Evolutionary conservation across 176 grass and related monocot genomes (phyloP), one percentile per base, ranked within the genome.

Genomic region (Themeda triandra): DNA sequence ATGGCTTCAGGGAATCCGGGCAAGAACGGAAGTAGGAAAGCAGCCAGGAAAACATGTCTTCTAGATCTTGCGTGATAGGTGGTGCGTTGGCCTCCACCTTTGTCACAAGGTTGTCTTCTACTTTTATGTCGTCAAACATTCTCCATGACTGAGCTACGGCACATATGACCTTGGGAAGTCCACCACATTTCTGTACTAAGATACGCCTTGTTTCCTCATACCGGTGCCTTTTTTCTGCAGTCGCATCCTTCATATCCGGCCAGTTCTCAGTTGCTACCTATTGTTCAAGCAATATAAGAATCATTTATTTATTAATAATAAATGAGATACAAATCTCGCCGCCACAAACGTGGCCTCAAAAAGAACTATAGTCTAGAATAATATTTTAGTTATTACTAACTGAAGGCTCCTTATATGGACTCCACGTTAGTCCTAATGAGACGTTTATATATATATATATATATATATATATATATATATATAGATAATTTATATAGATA

Each of bases 1-100:
- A 92, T 0, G 86, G 87, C 23, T 92, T 89, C 0, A 87, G 70
- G 39, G 19, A 46, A 66, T 90, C 82, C 0, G 87, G 87, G 8
- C 85, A 86, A 1, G 5, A 24, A 4, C 4, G 77, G 5, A 86
- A 80, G 18, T 80, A 86, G 18, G 58, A 87, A 82, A 30, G 32
- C 76, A 90, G 19, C 84, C 41, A 82, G 53, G 15, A 0, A n/a
- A 53, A 84, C 2, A 65, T 10, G 4, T 2, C 80, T 14, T 12
- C n/a, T 13, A 93, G 10, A 28, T 15, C 29, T 2, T 18, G 60
- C 13, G 60, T 65, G 63, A 4, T 36, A 0, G 70, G 25, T 23
- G n/a, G 4, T 5, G 31, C 63, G 6, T 84, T 85, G 12, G 8
- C 78, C 4, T 86, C 72, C 27, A 90, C 2, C 3, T 10, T 10